Base-by-base conservation (phyloP, 2,329 filamentous ascomycete genomes). In the Monosporascus sp. region DNA sequence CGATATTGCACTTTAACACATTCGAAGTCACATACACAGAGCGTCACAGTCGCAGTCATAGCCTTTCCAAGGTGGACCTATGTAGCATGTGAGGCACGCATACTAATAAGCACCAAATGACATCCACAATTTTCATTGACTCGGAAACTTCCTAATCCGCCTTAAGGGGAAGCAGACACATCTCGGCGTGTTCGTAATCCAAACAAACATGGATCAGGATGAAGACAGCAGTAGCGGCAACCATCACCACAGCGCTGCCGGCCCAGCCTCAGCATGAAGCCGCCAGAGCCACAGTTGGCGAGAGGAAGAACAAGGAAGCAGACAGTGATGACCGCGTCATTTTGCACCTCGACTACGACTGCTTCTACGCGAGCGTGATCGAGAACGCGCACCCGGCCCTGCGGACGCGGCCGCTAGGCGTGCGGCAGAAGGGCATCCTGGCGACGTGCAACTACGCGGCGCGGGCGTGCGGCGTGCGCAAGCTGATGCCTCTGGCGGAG, bases 361-460 rank as follows among this genome's bases (percentile, higher is more conserved):
- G 90, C 74, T 97, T 97, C 76, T 97, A 97, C 69, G 92, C 92
- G 22, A 90, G 90, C 48, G 91, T 94, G 8, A 86, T 94, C 60
- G 91, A 97, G 72, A 86, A 86, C 58, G 86, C 88, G 66, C 84
- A 88, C 59, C 90, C 91, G 0, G 74, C 79, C 2, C 75, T 97
- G 53, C 90, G 84, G 65, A 77, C 79, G 1, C 72, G 88, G 18
- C 90, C 91, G 6, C 75, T 97, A 36, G 92, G 90, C 37, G 84
- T 96, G 54, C 89, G 92, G 70, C 92, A 97, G 71, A 97, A 97
- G 72, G 89, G 91, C 67, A 96, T 97, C 51, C 79, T 94, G 41
- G 90, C 92, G 22, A 96, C 91, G 5, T 95, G 90, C 79, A 97
- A 97, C 72, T 97, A 97, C 70, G 89, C 89, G 66, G 93, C 93